Evolutionary conservation across 495 filamentous ascomycete genomes (phyloP).

Genomic region (Neurospora africana): DNA sequence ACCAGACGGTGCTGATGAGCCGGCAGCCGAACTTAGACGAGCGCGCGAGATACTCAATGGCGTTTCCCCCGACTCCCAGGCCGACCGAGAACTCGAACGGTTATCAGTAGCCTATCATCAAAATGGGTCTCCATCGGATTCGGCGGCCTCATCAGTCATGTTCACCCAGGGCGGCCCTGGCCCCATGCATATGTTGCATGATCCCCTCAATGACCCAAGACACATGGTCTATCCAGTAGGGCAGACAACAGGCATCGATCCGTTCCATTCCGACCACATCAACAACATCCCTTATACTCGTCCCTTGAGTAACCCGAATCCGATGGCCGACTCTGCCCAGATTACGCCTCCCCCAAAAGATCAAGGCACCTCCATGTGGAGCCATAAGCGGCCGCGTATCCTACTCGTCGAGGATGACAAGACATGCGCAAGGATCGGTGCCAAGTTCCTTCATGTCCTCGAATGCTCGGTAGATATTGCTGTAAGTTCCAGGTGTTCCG

Average conservation of each 20-base stretch:
- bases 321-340: constrained; percentile 17
- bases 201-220: constrained; percentile 56
- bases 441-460: constrained; percentile 85
- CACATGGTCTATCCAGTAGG: constrained; percentile 85
- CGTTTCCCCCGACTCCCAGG: constrained; percentile 66
- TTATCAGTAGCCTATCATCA: constrained; percentile 63
- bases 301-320: constrained; percentile 28
- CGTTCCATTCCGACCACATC: constrained; percentile 87
- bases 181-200: constrained; percentile 30
- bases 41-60: constrained; percentile 81
- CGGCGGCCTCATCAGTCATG: constrained; percentile 34
- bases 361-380: constrained; percentile 44
- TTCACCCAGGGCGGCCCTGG: constrained; percentile 28
- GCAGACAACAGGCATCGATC: constrained; percentile 82
- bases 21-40: constrained; percentile 73
- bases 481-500: constrained; percentile 45
- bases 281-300: constrained; percentile 80
- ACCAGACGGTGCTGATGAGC: constrained; percentile 48
- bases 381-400: constrained; percentile 68
- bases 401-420: constrained; percentile 92
- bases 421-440: constrained; percentile 86
- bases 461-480: constrained; percentile 83
- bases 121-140: constrained; percentile 37
- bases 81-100: constrained; percentile 69
- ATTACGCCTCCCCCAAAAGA: constrained; percentile 22